These are phyloP conservation scores for Didymosphaeria variabile DNA, from an alignment of 2,329 filamentous ascomycete genomes.

Conservation along the genomic window DNA sequence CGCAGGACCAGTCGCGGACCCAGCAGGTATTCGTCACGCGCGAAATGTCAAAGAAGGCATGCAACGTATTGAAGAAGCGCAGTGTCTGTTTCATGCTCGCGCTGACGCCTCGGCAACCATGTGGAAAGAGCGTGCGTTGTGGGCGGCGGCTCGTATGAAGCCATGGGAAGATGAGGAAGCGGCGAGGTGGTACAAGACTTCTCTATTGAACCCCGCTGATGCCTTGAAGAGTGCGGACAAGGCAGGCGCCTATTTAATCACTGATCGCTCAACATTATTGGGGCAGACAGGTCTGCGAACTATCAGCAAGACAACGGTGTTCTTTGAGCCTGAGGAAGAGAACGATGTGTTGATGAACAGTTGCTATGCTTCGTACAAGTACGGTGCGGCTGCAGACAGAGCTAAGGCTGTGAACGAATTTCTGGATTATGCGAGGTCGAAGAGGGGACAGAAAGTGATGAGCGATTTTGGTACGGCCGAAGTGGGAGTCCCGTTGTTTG, in stretches of 20 bases:
- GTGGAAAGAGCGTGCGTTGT: conserved; percentile 9
- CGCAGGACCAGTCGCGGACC: neutral
- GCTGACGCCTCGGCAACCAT: neutral
- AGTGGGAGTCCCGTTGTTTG: conserved; percentile 1
- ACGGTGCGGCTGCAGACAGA: neutral
- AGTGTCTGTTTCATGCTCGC: conserved; percentile 1
- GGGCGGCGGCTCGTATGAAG: neutral
- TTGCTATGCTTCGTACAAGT: conserved; percentile 2
- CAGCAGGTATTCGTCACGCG: neutral
- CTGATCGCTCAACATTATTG: conserved; percentile 5
- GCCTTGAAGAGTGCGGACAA: neutral
- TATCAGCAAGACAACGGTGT: neutral
- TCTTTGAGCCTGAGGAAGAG: neutral
- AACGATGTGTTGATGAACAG: conserved; percentile 7
- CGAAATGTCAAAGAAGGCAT: neutral
- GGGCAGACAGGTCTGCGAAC: conserved; percentile 1
- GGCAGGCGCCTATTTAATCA: conserved; percentile 1
- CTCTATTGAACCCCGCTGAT: neutral
- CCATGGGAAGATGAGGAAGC: neutral
- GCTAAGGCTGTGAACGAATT: neutral
- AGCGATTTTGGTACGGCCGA: neutral
- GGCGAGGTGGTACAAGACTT: neutral
- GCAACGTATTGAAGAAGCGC: neutral
- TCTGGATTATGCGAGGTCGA: neutral
- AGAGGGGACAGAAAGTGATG: neutral